Percentiles rank a stretch among this genome's conserved stretches.
These are phyloP conservation scores for Caloboletus firmus DNA, from an alignment of 1,284 basidiomycete species.

Conservation along the genomic window DNA sequence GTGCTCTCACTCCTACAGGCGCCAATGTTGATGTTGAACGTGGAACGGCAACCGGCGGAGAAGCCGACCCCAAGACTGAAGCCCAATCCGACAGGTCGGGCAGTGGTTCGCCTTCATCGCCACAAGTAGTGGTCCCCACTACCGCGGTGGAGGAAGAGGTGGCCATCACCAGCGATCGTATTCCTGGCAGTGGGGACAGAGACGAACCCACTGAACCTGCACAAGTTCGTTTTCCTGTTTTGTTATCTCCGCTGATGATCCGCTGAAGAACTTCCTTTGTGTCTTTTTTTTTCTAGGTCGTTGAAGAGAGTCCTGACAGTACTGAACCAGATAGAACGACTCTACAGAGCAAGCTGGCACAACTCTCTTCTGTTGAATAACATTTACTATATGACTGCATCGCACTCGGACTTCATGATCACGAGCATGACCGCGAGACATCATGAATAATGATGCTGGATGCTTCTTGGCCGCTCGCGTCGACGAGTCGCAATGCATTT, in stretches of 20 bases:
- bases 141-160: not conserved
- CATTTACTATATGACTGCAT: slow-evolving; percentile 27
- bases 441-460: not conserved
- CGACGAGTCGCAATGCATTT: not conserved
- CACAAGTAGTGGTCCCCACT: not conserved
- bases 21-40: slow-evolving; percentile 27
- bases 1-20: not conserved
- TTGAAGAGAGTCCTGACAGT: not conserved
- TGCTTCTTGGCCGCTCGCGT: not conserved
- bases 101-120: not conserved
- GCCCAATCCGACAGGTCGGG: not conserved
- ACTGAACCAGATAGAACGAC: not conserved
- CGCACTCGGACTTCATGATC: not conserved
- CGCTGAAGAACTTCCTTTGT: slow-evolving; percentile 17
- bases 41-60: slow-evolving; percentile 11
- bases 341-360: slow-evolving; percentile 20
- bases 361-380: slow-evolving; percentile 40
- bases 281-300: slow-evolving; percentile 15
- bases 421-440: not conserved
- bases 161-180: not conserved
- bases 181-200: not conserved
- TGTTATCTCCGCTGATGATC: not conserved
- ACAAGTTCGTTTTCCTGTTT: slow-evolving; percentile 27
- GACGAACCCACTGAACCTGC: not conserved
- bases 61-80: not conserved